A percentile compares a stretch with the other conserved stretches of the same genome.
Conservation (phyloP, 2,329 filamentous ascomycete genomes). For the Beauveria sp. region DNA sequence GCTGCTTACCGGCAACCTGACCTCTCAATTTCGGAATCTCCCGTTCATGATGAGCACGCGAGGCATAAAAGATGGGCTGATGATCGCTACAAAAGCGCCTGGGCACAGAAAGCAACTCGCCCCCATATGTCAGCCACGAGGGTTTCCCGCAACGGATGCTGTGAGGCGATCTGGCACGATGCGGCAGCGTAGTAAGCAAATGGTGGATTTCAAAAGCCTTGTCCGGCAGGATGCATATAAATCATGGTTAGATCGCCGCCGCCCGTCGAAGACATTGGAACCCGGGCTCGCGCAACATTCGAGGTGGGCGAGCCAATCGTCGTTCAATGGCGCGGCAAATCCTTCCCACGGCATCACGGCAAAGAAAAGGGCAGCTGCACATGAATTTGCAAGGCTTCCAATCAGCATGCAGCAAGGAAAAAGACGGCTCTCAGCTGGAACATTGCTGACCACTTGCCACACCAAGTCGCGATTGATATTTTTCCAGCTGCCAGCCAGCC, state of each 20-base stretch:
- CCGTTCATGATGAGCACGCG: background rate
- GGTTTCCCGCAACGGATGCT: background rate
- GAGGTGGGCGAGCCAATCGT: background rate
- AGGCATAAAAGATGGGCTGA: background rate
- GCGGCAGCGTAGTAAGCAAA: background rate
- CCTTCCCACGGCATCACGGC: background rate
- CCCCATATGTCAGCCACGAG: background rate
- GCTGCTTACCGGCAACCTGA: background rate
- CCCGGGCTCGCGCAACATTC: background rate
- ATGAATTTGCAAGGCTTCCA: background rate
- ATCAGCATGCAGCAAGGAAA: background rate
- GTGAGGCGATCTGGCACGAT: background rate
- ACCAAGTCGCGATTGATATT: background rate
- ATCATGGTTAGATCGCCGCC: background rate
- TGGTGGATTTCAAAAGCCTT: background rate
- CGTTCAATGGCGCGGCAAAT: background rate
- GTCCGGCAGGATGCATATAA: background rate
- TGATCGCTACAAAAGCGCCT: too few species aligned
- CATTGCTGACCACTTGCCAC: background rate
- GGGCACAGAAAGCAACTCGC: background rate
- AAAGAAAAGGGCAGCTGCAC: background rate
- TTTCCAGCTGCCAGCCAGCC: background rate
- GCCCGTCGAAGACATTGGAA: background rate
- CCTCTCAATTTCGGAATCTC: background rate
- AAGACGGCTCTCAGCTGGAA: background rate